Evolutionary conservation across 2,329 filamentous ascomycete genomes (phyloP).

Genomic region (Ophiosphaerella korrae): DNA sequence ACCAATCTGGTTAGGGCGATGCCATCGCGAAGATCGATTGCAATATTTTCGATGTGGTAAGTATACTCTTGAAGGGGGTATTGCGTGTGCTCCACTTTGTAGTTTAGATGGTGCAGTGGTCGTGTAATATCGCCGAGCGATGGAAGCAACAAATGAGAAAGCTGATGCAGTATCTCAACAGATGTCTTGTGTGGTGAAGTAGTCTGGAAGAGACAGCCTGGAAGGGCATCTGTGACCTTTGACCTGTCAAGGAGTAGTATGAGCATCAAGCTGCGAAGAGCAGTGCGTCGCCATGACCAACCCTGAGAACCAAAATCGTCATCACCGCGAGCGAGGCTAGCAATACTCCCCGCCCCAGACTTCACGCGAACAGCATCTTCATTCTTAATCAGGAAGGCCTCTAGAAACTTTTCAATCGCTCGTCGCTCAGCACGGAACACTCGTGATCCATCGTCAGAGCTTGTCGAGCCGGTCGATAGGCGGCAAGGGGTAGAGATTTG

Average conservation of each 20-base stretch:
- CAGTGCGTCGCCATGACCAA: conserved; percentile 61
- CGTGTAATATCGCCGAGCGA: conserved; percentile 63
- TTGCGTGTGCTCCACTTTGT: conserved; percentile 60
- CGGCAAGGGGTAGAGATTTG: conserved; percentile 48
- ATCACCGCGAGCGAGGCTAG: conserved; percentile 45
- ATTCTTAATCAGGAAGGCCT: conserved; percentile 63
- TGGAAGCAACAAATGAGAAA: conserved; percentile 61
- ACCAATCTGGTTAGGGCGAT: conserved; percentile 64
- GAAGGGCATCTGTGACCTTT: conserved; percentile 47
- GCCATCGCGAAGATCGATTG: conserved; percentile 66
- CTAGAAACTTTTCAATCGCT: conserved; percentile 59
- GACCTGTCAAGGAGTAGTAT: conserved; percentile 63
- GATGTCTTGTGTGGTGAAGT: conserved; percentile 63
- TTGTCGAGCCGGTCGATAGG: conserved; percentile 43
- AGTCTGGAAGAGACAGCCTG: conserved; percentile 57
- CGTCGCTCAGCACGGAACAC: conserved; percentile 46
- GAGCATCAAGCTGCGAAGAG: conserved; percentile 64
- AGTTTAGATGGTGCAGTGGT: conserved; percentile 61
- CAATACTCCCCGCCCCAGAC: conserved; percentile 45
- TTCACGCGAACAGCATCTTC: conserved; percentile 57
- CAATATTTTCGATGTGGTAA: conserved; percentile 64
- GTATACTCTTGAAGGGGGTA: conserved; percentile 63
- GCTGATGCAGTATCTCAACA: conserved; percentile 55
- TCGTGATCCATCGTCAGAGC: conserved; percentile 43
- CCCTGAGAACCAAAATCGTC: conserved; percentile 51